phyloP scores from a whole-genome alignment of 306 rosid genomes.

The Vigna unguiculata region DNA sequence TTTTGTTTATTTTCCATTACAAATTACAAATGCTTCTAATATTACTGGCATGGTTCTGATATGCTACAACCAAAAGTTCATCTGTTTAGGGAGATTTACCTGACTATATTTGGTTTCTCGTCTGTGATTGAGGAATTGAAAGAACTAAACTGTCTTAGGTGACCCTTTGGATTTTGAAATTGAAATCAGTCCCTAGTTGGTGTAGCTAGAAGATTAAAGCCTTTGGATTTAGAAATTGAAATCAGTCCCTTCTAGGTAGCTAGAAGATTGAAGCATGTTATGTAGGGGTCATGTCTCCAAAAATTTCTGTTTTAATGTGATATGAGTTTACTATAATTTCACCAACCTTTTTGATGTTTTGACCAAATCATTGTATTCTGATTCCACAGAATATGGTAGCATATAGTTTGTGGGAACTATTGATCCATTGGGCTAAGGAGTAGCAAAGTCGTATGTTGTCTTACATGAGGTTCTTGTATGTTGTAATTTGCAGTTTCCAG shows the following conservation, averaged over 20 bases:
- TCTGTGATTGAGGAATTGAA: constrained; percentile 15
- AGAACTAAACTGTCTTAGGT: background rate
- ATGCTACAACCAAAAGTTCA: background rate
- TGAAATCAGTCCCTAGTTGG: background rate
- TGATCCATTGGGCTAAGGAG: background rate
- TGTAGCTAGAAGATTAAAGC: background rate
- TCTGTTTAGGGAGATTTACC: background rate
- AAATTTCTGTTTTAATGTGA: background rate
- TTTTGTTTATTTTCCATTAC: background rate
- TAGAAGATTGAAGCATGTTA: background rate
- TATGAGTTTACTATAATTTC: background rate
- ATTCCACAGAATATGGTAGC: background rate
- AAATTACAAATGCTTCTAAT: background rate
- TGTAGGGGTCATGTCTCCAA: background rate
- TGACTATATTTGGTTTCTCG: background rate
- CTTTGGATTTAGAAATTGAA: no score
- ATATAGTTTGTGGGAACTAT: constrained; percentile 8
- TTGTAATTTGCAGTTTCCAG: constrained; percentile 68
- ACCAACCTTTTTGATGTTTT: background rate
- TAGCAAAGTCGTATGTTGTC: constrained; percentile 4
- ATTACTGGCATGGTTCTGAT: background rate
- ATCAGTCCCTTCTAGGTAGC: background rate
- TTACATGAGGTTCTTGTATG: constrained; percentile 23
- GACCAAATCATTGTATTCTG: background rate
- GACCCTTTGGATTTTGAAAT: background rate